Conservation (phyloP, 805 yeast species). For the Teunomyces funiuensis region DNA sequence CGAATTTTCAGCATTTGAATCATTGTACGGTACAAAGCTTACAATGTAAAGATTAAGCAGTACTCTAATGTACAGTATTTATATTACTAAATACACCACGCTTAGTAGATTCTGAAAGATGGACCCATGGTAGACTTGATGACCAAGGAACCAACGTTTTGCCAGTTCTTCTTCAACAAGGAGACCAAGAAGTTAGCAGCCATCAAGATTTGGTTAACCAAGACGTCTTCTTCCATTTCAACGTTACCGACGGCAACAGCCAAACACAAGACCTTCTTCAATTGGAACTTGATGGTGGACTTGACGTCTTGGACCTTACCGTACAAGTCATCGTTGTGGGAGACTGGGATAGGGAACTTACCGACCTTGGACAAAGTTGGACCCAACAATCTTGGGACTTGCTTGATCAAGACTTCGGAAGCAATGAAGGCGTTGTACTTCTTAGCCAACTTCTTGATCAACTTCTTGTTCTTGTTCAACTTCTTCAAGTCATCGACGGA, state of each 20-base stretch:
- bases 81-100: conserved; percentile 11
- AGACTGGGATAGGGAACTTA: conserved; percentile 99
- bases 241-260: conserved; percentile 99
- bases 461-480: conserved; percentile 99
- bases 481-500: conserved; percentile 99
- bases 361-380: conserved; percentile 99
- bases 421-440: conserved; percentile 99
- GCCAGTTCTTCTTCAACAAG: conserved; percentile 99
- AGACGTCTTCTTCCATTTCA: conserved; percentile 96
- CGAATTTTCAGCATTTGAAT: background rate
- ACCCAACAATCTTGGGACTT: conserved; percentile 99
- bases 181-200: conserved; percentile 99
- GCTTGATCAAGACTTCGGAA: conserved; percentile 98
- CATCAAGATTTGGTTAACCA: conserved; percentile 98
- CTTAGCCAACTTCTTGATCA: conserved; percentile 99
- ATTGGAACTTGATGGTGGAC: conserved; percentile 99
- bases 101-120: conserved; percentile 97
- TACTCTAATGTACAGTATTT: conserved; percentile 5
- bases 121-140: conserved; percentile 99
- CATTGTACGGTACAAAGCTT: too few relatives aligned
- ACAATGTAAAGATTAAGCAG: background rate
- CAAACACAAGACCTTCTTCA: conserved; percentile 98
- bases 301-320: conserved; percentile 94
- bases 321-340: conserved; percentile 98
- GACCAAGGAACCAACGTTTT: conserved; percentile 98